phyloP scores from a whole-genome alignment of 306 rosid species.

The Coriaria nepalensis region DNA sequence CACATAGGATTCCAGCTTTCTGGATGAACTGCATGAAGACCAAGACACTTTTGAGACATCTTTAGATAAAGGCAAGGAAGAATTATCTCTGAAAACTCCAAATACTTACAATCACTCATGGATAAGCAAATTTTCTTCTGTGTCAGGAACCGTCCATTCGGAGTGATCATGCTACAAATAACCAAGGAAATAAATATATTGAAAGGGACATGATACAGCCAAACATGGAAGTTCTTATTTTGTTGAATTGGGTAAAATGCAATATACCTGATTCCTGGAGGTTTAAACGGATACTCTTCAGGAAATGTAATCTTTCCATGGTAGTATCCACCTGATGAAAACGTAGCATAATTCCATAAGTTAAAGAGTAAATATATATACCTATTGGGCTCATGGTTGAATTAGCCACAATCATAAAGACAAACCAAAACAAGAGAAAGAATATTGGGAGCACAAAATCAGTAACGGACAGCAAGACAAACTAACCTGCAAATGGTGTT shows the following conservation, averaged over 20 bases:
- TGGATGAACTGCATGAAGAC: conserved; percentile 68
- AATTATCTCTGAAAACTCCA: conserved; percentile 8
- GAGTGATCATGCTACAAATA: conserved; percentile 75
- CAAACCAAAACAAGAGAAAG: background rate
- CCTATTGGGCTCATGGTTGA: too few species aligned
- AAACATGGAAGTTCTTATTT: too few species aligned
- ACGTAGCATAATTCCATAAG: background rate
- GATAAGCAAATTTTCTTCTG: conserved; percentile 89
- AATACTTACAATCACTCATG: conserved; percentile 89
- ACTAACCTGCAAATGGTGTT: conserved; percentile 89
- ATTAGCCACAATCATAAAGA: conserved; percentile 1
- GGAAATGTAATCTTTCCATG: conserved; percentile 94
- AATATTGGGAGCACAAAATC: background rate
- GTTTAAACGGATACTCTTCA: conserved; percentile 81
- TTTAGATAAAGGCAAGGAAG: background rate
- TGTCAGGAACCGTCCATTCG: conserved; percentile 89
- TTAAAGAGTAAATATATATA: background rate
- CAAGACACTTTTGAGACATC: conserved; percentile 12
- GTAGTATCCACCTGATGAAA: conserved; percentile 66
- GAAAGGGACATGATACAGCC: too few species aligned
- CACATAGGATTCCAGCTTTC: conserved; percentile 99
- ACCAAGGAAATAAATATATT: background rate
- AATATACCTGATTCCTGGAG: conserved; percentile 88
- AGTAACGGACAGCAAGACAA: background rate
- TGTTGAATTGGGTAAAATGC: background rate